phyloP scores from a whole-genome alignment of 2,329 filamentous ascomycete species.

The Aspergillus pseudoviridinutans region DNA sequence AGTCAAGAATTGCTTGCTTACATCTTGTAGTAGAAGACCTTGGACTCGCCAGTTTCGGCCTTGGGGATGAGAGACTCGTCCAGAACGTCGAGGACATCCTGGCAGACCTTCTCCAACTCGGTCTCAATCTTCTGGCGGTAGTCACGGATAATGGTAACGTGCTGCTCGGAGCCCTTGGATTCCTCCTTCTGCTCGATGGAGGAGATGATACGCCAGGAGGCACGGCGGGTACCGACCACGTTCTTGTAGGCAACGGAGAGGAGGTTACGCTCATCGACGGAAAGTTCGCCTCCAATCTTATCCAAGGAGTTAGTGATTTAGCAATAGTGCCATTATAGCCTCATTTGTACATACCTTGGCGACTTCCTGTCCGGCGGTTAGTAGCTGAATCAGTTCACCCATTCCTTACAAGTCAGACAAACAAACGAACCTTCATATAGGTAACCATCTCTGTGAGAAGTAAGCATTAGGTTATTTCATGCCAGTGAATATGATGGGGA shows the following conservation, averaged over 20 bases:
- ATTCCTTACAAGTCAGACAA: constrained; percentile 1
- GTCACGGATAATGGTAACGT: constrained; percentile 88
- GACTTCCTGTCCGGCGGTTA: constrained; percentile 65
- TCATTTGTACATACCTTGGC: constrained; percentile 64
- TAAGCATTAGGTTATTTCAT: constrained; percentile 24
- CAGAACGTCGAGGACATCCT: constrained; percentile 93
- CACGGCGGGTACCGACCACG: constrained; percentile 95
- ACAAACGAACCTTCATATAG: constrained; percentile 81
- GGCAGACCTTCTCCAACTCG: constrained; percentile 96
- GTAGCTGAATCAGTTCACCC: constrained; percentile 17
- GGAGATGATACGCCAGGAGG: constrained; percentile 98
- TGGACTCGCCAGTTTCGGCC: constrained; percentile 94
- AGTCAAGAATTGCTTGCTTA: constrained; percentile 57
- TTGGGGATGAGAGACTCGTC: constrained; percentile 92
- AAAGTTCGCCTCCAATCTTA: constrained; percentile 63
- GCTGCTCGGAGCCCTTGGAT: constrained; percentile 95
- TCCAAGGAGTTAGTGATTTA: constrained; percentile 13
- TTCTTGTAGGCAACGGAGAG: constrained; percentile 99
- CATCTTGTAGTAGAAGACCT: constrained; percentile 99
- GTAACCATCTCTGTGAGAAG: constrained; percentile 77
- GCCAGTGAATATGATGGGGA: background rate
- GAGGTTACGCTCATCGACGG: constrained; percentile 77
- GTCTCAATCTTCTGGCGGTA: constrained; percentile 98
- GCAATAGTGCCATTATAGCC: constrained; percentile 5
- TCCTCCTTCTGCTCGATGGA: constrained; percentile 99